A percentile compares a stretch with the other conserved stretches of the same genome.
These are phyloP conservation scores for Purpureocillium takamizusanense DNA, from an alignment of 2,329 filamentous ascomycete genomes.

Conservation along the genomic window DNA sequence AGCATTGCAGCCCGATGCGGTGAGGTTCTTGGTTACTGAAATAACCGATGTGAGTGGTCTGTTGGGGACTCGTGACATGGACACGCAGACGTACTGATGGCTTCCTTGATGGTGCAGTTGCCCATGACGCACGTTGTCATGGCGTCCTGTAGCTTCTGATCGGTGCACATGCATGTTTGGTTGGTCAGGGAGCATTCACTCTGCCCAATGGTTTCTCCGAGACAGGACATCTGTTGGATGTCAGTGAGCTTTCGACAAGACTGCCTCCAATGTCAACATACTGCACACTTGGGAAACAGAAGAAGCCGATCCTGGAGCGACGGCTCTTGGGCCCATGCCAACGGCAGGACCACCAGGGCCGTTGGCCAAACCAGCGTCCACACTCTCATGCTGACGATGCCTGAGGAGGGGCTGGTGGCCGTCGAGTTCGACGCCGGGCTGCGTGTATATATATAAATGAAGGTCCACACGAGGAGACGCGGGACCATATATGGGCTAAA, in stretches of 20 bases:
- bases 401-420: too few relatives aligned
- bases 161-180: slow-evolving; percentile 21
- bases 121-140: slow-evolving; percentile 17
- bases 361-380: neutral
- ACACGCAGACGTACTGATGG: slow-evolving; percentile 16
- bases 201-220: slow-evolving; percentile 11
- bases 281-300: slow-evolving; percentile 2
- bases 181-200: slow-evolving; percentile 18
- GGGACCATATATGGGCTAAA: too few relatives aligned
- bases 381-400: neutral
- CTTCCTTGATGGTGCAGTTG: slow-evolving; percentile 20
- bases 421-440: too few relatives aligned
- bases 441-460: too few relatives aligned
- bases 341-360: neutral
- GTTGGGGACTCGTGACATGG: neutral
- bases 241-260: neutral
- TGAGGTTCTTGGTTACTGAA: slow-evolving; percentile 17
- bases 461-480: too few relatives aligned
- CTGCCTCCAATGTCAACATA: neutral
- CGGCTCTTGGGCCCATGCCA: neutral
- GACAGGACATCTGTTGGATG: slow-evolving; percentile 9
- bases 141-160: slow-evolving; percentile 13
- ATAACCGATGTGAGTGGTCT: neutral
- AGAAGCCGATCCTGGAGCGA: neutral
- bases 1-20: slow-evolving; percentile 9